These are phyloP conservation scores for Pseudocercospora macadamiae DNA, from an alignment of 2,329 filamentous ascomycete genomes.

Conservation along the genomic window DNA sequence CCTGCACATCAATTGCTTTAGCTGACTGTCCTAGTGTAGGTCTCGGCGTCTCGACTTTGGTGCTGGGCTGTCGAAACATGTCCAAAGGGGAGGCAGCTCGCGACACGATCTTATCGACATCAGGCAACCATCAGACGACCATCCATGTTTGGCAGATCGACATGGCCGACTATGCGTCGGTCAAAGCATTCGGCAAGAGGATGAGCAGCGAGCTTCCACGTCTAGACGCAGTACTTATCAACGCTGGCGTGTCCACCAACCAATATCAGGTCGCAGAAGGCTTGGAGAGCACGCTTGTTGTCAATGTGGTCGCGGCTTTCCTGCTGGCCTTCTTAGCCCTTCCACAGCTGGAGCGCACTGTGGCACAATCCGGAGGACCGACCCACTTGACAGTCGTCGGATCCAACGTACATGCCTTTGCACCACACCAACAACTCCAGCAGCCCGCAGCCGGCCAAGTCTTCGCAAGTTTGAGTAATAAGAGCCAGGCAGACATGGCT, in stretches of 20 bases:
- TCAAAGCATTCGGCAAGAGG: slow-evolving; percentile 35
- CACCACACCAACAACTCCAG: slow-evolving; percentile 54
- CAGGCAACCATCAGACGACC: slow-evolving; percentile 23
- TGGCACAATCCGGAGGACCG: slow-evolving; percentile 25
- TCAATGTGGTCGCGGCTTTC: slow-evolving; percentile 57
- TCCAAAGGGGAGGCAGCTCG: slow-evolving; percentile 48
- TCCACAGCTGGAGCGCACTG: slow-evolving; percentile 53
- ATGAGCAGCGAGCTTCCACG: slow-evolving; percentile 23
- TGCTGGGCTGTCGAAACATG: slow-evolving; percentile 46
- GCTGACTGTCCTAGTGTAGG: background rate
- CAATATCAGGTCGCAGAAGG: slow-evolving; percentile 44
- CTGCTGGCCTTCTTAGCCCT: slow-evolving; percentile 53
- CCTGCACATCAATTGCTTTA: background rate
- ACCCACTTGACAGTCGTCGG: slow-evolving; percentile 41
- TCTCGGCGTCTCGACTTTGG: slow-evolving; percentile 31
- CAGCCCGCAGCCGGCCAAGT: slow-evolving; percentile 30
- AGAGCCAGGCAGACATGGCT: slow-evolving; percentile 19
- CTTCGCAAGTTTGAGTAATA: slow-evolving; percentile 18
- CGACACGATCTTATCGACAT: slow-evolving; percentile 37
- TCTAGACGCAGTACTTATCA: slow-evolving; percentile 33
- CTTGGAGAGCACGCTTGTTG: slow-evolving; percentile 52
- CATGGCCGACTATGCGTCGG: slow-evolving; percentile 40
- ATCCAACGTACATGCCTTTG: slow-evolving; percentile 46
- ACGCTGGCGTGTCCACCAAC: slow-evolving; percentile 43
- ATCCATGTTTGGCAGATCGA: slow-evolving; percentile 50